phyloP scores from a whole-genome alignment of 2,329 filamentous ascomycete species.

The Scolecobasidium constrictum region DNA sequence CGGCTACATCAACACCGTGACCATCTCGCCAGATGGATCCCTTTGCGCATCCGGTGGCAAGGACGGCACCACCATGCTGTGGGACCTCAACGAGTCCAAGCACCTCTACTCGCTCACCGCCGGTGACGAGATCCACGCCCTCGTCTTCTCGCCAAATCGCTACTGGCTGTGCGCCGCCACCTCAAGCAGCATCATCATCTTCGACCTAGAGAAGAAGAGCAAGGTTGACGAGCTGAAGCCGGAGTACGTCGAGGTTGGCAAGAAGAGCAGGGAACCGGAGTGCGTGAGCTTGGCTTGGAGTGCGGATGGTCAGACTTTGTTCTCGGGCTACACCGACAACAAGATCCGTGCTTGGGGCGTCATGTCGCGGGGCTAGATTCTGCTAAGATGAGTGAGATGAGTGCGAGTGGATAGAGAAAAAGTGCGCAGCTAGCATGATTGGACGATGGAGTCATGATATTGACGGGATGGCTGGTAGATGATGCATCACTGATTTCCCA shows the following conservation, averaged over 20 bases:
- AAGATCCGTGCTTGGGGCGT: constrained; percentile 97
- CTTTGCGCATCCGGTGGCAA: constrained; percentile 98
- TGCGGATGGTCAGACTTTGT: constrained; percentile 97
- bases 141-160: constrained; percentile 99
- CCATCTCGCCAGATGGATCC: constrained; percentile 98
- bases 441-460: background rate
- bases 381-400: too few species aligned
- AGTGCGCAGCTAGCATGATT: background rate
- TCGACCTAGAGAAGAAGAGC: constrained; percentile 99
- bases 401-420: too few species aligned
- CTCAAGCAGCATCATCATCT: constrained; percentile 97
- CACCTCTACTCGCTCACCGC: constrained; percentile 99
- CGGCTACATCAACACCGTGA: constrained; percentile 99
- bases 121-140: constrained; percentile 99
- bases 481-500: background rate
- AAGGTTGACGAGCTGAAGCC: constrained; percentile 99
- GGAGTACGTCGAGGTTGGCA: constrained; percentile 88
- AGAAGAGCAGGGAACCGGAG: constrained; percentile 99
- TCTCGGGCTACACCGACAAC: constrained; percentile 99
- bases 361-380: constrained; percentile 67
- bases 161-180: constrained; percentile 99
- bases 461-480: background rate
- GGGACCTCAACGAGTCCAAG: constrained; percentile 99
- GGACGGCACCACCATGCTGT: constrained; percentile 99
- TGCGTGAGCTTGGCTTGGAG: constrained; percentile 96